A percentile compares a stretch with the other conserved stretches of the same genome.
phyloP scores from a whole-genome alignment of 345 rosid species.

The Reutealis trisperma region DNA sequence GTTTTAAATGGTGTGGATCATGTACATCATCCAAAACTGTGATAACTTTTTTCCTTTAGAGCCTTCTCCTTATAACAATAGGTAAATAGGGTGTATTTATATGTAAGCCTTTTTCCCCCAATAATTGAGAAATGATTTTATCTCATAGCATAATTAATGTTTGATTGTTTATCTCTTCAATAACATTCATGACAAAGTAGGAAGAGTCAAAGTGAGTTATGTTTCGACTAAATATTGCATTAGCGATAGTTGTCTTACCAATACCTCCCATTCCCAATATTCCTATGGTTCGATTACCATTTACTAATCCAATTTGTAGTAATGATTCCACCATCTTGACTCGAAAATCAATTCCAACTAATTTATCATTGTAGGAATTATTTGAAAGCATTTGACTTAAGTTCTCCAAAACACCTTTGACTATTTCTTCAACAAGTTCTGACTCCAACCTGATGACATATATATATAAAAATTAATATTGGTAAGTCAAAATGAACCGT shows the following conservation, averaged over 20 bases:
- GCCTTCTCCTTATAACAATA: not conserved
- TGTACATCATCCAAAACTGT: not conserved
- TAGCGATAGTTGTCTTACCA: conserved; percentile 3
- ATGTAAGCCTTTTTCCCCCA: not conserved
- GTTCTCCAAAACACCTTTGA: not conserved
- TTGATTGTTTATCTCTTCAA: not conserved
- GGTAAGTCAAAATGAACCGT: not conserved
- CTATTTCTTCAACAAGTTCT: not conserved
- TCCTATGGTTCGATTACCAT: not conserved
- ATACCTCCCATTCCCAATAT: conserved; percentile 12
- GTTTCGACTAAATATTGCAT: not conserved
- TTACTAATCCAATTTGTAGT: not conserved
- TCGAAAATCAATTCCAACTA: not conserved
- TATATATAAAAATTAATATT: not conserved
- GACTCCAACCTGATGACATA: not conserved
- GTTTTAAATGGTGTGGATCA: too few relatives aligned
- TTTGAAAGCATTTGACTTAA: not conserved
- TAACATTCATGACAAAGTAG: not conserved
- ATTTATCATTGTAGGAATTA: not conserved
- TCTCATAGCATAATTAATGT: not conserved
- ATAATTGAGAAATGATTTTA: not conserved
- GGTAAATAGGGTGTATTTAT: not conserved
- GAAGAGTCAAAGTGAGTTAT: not conserved
- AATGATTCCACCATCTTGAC: not conserved
- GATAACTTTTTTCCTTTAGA: not conserved